Percentiles rank a stretch among this genome's conserved stretches.
These are phyloP conservation scores for Aspergillus sergii DNA, from an alignment of 2,329 filamentous ascomycete genomes.

Conservation along the genomic window DNA sequence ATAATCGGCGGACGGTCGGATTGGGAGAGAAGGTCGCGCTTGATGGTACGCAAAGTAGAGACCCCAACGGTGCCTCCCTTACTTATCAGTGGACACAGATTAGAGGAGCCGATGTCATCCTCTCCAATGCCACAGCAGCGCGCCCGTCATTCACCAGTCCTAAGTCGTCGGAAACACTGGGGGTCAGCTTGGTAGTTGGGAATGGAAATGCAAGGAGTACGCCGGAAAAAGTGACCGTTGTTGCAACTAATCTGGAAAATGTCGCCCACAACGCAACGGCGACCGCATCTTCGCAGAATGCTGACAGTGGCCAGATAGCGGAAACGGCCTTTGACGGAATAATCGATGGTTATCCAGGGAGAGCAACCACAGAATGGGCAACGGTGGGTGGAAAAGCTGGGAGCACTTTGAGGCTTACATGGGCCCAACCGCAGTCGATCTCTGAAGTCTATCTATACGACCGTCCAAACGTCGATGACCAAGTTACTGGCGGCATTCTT, in stretches of 20 bases:
- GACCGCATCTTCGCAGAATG: constrained; percentile 9
- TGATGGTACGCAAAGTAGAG: constrained; percentile 8
- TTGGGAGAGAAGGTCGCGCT: constrained; percentile 1
- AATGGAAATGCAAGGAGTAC: constrained; percentile 6
- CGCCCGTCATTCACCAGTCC: constrained; percentile 2
- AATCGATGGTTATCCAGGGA: constrained; percentile 7
- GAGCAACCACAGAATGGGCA: constrained; percentile 6
- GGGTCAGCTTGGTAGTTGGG: constrained; percentile 8
- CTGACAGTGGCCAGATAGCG: not conserved
- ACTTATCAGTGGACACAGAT: constrained; percentile 11
- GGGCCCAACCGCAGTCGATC: constrained; percentile 9
- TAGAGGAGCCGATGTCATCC: not conserved
- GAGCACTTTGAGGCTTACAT: constrained; percentile 8
- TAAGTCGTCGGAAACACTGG: not conserved
- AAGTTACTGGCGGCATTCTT: constrained; percentile 8
- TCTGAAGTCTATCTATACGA: constrained; percentile 12
- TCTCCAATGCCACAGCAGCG: not conserved
- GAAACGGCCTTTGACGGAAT: constrained; percentile 8
- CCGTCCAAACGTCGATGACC: constrained; percentile 12
- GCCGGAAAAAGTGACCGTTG: not conserved
- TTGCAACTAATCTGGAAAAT: constrained; percentile 4
- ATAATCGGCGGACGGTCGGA: not conserved
- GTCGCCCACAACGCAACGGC: constrained; percentile 5
- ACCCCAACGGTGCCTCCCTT: not conserved
- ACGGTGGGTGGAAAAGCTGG: constrained; percentile 8